Base-by-base conservation (phyloP, 768 basidiomycete genomes). In the Pisolithus marmoratus region DNA sequence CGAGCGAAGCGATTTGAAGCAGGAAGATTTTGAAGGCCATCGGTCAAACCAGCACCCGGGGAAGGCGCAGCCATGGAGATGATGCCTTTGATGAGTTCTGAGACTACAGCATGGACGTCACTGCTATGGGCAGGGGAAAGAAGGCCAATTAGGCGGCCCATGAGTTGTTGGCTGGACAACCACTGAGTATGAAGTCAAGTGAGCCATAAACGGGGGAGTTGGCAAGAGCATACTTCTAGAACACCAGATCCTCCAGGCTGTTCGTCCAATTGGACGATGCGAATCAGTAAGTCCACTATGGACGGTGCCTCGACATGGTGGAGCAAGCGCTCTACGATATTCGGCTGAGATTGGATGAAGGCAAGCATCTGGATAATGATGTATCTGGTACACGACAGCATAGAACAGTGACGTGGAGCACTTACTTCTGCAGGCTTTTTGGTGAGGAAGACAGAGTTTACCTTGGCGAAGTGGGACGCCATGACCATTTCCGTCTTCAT, bases 61-160 rank as follows among this genome's bases (percentile, higher is more conserved):
- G 92, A 88, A 6, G 91, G 90, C 1, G 93, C 86, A 34, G 93
- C 90, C 78, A 96, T 87, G 36, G 91, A 87, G 56, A 99, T 94
- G 56, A 98, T 93, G 46, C 87, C 87, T 66, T 95, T 95, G 62
- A 98, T 83, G 50, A 97, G 77, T 52, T 99, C 96, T 0, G 92
- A 80, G 29, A 92, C 90, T 52, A 92, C 85, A 8, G 82, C 76
- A 68, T 98, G 96, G 50, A 88, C 81, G 52, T 90, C 84, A 34
- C 82, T 73, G 20, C 83, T 78, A 54, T 90, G 74, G 9, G 76
- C 65, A 0, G 96, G 93, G 14, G 93, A 89, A 22, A 99, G 80
- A 43, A 94, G 76, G 55, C 83, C 82, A 54, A 95, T 77, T 15
- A 97, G 77, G 47, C 85, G 82, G 23, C 80, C 79, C 70, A 97